Evolutionary conservation across 2,329 filamentous ascomycete genomes (phyloP), one percentile per base, ranked within the genome.

Genomic region (Verticillium albo-atrum): DNA sequence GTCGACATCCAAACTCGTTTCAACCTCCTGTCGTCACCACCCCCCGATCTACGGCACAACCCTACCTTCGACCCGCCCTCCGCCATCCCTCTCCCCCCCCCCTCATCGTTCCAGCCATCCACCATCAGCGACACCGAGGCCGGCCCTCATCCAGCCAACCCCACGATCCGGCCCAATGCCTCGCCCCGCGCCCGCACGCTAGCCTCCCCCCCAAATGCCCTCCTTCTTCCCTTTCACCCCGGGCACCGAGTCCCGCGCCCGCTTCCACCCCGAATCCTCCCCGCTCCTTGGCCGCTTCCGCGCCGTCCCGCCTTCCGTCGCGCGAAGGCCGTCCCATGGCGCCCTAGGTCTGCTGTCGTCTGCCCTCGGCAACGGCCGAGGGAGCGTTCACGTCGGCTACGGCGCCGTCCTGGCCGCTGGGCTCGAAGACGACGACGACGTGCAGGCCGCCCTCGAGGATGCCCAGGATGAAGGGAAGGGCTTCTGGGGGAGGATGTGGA

Each of bases 201-300:
- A n/a, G 26, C 25, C 51, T 53, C 51, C 25, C 47, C 51, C 30
- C 52, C 27, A 17, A 30, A 88, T 88, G 85, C 83, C 86, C 69
- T 79, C 81, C 68, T 86, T 88, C 78, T 89, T 89, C 75, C 79
- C 82, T 70, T 89, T 89, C 74, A 86, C 86, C 63, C 85, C 86
- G 68, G 86, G 86, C 71, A 80, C 76, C 68, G 86, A 89, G 74
- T 81, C 84, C 63, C 80, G 77, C 66, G 75, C 77, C 61, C 78
- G 78, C 56, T 72, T 74, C 61, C 78, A 78, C 60, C 77, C 76
- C 65, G 82, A 87, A 67, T 75, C 83, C 50, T 83, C 85, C 20
- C 85, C 86, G 26, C 74, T 88, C 9, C 81, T 89, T 2, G 86
- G 86, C 62, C 83, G 86, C 42, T 89, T 86, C 73, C 84, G 86